A percentile compares a stretch with the other conserved stretches of the same genome.
These are phyloP conservation scores for Aureobasidium sp. DNA, from an alignment of 2,329 filamentous ascomycete genomes.

Conservation along the genomic window DNA sequence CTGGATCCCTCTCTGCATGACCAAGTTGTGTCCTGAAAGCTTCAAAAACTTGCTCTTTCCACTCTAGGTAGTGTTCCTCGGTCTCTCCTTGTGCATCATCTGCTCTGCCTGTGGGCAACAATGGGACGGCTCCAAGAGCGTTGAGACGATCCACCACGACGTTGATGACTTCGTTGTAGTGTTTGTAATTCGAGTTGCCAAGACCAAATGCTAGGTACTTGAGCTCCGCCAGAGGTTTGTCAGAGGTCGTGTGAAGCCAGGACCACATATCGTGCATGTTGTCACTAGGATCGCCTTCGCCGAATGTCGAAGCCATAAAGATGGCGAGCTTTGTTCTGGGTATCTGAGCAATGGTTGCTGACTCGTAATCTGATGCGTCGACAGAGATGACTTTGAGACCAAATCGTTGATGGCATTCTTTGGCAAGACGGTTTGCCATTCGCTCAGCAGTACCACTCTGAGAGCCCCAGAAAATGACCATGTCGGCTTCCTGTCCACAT, in stretches of 20 bases:
- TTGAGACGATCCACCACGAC: slow-evolving; percentile 30
- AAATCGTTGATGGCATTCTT: slow-evolving; percentile 36
- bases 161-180: slow-evolving; percentile 40
- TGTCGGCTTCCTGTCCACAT: slow-evolving; percentile 21
- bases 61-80: slow-evolving; percentile 38
- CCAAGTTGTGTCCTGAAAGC: slow-evolving; percentile 28
- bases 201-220: slow-evolving; percentile 65
- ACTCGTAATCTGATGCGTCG: slow-evolving; percentile 44
- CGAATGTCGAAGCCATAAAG: slow-evolving; percentile 27
- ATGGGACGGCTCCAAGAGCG: slow-evolving; percentile 28
- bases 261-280: slow-evolving; percentile 43
- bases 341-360: slow-evolving; percentile 18
- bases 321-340: slow-evolving; percentile 21
- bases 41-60: slow-evolving; percentile 34
- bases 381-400: slow-evolving; percentile 36
- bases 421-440: slow-evolving; percentile 36
- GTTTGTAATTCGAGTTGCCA: slow-evolving; percentile 96
- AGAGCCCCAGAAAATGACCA: slow-evolving; percentile 44
- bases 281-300: slow-evolving; percentile 34
- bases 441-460: slow-evolving; percentile 43
- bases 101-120: slow-evolving; percentile 32
- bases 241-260: background rate
- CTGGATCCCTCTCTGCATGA: slow-evolving; percentile 29
- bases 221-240: slow-evolving; percentile 23
- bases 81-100: slow-evolving; percentile 39